Evolutionary conservation across 495 filamentous ascomycete species (phyloP), one percentile per base, ranked within the genome.

Genomic region (Cairneyella variabilis): DNA sequence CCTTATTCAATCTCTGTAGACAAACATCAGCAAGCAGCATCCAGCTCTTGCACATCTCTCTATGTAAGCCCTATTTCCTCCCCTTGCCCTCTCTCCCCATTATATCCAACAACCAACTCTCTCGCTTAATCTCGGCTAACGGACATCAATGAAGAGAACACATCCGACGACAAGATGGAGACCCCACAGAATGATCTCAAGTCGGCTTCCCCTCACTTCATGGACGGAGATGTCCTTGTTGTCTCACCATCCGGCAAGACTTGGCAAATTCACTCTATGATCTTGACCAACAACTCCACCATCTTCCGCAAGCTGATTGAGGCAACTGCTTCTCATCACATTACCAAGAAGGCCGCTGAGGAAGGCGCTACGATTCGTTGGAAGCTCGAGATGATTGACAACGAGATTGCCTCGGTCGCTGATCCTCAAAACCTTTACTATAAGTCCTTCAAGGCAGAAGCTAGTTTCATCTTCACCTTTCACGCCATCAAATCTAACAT

Each of bases 141-240:
- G n/a, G n/a, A n/a, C n/a, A n/a, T n/a, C n/a, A n/a, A n/a, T n/a
- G n/a, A n/a, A n/a, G n/a, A n/a, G n/a, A n/a, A n/a, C n/a, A n/a
- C n/a, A n/a, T n/a, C n/a, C n/a, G n/a, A n/a, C n/a, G n/a, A n/a
- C n/a, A n/a, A n/a, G n/a, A n/a, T n/a, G n/a, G n/a, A n/a, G n/a
- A n/a, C n/a, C n/a, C n/a, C n/a, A n/a, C n/a, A n/a, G n/a, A n/a
- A n/a, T n/a, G n/a, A n/a, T n/a, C 28, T 32, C 28, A 6, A 6
- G 14, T 6, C 28, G 28, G 6, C 28, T 32, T 32, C 28, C 28
- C 70, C 70, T 1, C 2, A 38, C 9, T 74, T 66, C 45, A 32
- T 12, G 34, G 69, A 73, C 41, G 71, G 67, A 11, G 66, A 75
- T 58, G 65, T 75, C 11, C 48, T 55, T 21, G 64, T 75, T 45